A percentile compares a stretch with the other conserved stretches of the same genome.
phyloP scores from a whole-genome alignment of 2,329 filamentous ascomycete species.

The Colletotrichum scovillei region DNA sequence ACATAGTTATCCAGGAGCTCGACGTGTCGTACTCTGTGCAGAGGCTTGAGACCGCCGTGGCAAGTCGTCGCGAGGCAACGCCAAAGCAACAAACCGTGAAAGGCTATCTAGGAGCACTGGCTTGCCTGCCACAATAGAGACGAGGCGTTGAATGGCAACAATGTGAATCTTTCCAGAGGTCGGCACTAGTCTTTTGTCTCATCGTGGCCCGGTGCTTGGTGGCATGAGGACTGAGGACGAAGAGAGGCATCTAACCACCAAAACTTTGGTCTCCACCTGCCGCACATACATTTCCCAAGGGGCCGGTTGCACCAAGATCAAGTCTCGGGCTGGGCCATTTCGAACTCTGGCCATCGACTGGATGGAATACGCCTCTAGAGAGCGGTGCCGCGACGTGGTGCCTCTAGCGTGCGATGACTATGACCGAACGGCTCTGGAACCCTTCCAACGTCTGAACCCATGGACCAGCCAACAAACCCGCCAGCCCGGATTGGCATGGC shows the following conservation, averaged over 20 bases:
- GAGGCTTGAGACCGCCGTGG: not conserved
- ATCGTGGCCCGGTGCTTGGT: conserved; percentile 15
- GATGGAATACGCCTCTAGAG: conserved; percentile 22
- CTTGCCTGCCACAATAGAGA: conserved; percentile 4
- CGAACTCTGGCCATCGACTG: conserved; percentile 18
- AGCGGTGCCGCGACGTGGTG: conserved; percentile 12
- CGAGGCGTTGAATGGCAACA: conserved; percentile 10
- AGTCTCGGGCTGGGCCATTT: conserved; percentile 7
- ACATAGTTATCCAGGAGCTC: not conserved
- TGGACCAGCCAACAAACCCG: conserved; percentile 20
- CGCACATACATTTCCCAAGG: conserved; percentile 27
- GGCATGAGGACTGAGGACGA: conserved; percentile 16
- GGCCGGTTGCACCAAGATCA: conserved; percentile 33
- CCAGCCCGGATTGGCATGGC: conserved; percentile 31
- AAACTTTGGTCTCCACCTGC: not conserved
- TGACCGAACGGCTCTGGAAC: conserved; percentile 23
- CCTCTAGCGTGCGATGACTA: conserved; percentile 18
- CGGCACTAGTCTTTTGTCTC: conserved; percentile 23
- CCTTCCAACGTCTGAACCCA: conserved; percentile 31
- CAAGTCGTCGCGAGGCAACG: conserved; percentile 1
- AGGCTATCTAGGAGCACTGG: not conserved
- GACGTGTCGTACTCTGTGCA: not conserved
- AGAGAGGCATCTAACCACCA: conserved; percentile 13
- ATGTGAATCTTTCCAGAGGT: conserved; percentile 2
- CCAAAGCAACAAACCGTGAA: not conserved